These are phyloP conservation scores for Luzula sylvatica DNA, from an alignment of 176 grass and related monocot species.

Conservation along the genomic window DNA sequence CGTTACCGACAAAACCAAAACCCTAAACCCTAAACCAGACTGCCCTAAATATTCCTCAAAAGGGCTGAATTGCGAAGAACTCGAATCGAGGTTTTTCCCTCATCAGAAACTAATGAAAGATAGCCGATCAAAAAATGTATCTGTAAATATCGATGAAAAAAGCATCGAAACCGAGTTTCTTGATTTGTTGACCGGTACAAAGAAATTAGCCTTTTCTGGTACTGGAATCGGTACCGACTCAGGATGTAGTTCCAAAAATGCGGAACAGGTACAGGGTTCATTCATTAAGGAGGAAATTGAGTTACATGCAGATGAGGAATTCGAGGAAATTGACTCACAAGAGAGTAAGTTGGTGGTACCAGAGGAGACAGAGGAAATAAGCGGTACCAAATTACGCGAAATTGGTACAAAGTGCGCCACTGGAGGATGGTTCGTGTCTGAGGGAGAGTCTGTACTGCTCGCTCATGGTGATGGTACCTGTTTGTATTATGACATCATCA, in stretches of 20 bases:
- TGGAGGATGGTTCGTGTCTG: slow-evolving; percentile 96
- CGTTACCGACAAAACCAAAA: slow-evolving; percentile 41
- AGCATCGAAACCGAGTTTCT: slow-evolving; percentile 79
- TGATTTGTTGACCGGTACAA: slow-evolving; percentile 56
- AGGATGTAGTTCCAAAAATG: slow-evolving; percentile 22
- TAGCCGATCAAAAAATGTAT: slow-evolving; percentile 20
- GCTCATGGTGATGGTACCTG: slow-evolving; percentile 80
- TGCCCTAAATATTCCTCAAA: slow-evolving; percentile 28
- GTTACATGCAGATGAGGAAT: slow-evolving; percentile 47
- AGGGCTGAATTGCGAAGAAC: slow-evolving; percentile 50
- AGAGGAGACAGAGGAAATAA: slow-evolving; percentile 45
- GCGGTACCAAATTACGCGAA: slow-evolving; percentile 42
- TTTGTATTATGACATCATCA: slow-evolving; percentile 94
- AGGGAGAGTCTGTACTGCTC: slow-evolving; percentile 89
- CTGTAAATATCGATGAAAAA: slow-evolving; percentile 42
- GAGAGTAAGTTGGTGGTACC: slow-evolving; percentile 49
- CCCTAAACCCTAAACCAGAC: slow-evolving; percentile 11
- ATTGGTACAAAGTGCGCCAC: slow-evolving; percentile 70
- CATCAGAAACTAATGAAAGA: slow-evolving; percentile 80
- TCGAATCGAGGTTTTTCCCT: slow-evolving; percentile 89
- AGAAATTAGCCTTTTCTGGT: slow-evolving; percentile 35
- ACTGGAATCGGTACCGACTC: slow-evolving; percentile 32
- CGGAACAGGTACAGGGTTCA: slow-evolving; percentile 11
- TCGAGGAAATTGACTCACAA: slow-evolving; percentile 65
- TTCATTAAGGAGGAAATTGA: slow-evolving; percentile 37